Conservation (phyloP, 2,329 filamentous ascomycete genomes). For the Xylaria sp. region DNA sequence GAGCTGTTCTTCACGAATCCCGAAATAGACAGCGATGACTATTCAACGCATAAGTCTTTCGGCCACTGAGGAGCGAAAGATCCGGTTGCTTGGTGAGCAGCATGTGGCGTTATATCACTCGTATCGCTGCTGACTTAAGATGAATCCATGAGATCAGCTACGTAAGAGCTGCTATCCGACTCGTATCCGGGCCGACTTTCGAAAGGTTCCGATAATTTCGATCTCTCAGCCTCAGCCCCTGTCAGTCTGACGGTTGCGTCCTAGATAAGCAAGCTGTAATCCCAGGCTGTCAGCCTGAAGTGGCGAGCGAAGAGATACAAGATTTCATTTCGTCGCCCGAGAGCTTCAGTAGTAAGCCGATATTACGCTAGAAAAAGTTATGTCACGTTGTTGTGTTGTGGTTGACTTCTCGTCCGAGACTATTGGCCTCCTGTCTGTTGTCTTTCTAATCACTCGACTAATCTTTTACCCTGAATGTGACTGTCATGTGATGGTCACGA, state of each 20-base stretch:
- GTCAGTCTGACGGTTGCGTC: constrained; percentile 6
- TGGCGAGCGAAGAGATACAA: background rate
- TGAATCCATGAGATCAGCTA: background rate
- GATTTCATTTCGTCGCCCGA: background rate
- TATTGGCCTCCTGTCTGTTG: too few relatives aligned
- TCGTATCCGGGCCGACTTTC: constrained; percentile 5
- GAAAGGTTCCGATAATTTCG: background rate
- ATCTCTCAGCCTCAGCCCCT: constrained; percentile 8
- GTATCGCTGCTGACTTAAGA: constrained; percentile 2
- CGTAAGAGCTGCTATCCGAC: background rate
- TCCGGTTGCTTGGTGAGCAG: background rate
- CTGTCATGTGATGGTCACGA: too few relatives aligned
- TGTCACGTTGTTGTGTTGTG: background rate
- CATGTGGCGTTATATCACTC: background rate
- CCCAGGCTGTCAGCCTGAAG: background rate
- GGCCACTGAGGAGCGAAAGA: background rate
- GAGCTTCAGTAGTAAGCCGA: background rate
- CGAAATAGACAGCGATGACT: background rate
- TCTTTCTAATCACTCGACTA: too few relatives aligned
- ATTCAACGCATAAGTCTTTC: background rate
- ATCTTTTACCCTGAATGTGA: too few relatives aligned
- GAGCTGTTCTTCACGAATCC: too few relatives aligned
- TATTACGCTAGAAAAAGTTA: background rate
- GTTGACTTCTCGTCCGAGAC: too few relatives aligned
- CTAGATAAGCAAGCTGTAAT: constrained; percentile 4